Conservation (phyloP, 2,329 filamentous ascomycete genomes). For the Xylaria sp. region DNA sequence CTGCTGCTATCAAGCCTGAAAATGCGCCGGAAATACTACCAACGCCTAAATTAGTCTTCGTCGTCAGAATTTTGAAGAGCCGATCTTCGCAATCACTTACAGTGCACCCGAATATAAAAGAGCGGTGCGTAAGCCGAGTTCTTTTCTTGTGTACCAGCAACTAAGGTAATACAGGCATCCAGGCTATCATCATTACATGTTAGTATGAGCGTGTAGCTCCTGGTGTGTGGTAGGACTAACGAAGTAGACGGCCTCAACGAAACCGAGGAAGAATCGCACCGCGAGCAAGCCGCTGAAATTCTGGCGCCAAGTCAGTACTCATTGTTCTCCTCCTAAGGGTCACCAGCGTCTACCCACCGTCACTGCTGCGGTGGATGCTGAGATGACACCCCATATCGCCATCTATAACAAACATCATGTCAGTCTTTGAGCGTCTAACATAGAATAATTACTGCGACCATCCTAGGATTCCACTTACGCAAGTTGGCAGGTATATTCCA, state of each 20-base stretch:
- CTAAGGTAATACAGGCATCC: conserved; percentile 72
- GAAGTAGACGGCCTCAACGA: conserved; percentile 58
- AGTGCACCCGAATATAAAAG: conserved; percentile 75
- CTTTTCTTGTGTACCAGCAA: conserved; percentile 76
- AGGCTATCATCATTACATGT: conserved; percentile 51
- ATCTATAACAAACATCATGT: conserved; percentile 50
- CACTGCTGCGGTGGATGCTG: conserved; percentile 54
- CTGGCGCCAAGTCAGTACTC: conserved; percentile 27
- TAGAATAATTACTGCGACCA: neutral
- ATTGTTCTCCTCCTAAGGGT: neutral
- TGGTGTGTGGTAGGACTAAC: conserved; percentile 47
- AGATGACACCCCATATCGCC: conserved; percentile 62
- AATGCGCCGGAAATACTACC: conserved; percentile 73
- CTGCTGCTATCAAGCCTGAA: conserved; percentile 71
- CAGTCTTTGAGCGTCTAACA: conserved; percentile 20
- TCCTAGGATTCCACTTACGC: conserved; percentile 50
- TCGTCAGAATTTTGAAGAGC: no score
- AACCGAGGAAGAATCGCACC: conserved; percentile 57
- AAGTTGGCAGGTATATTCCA: conserved; percentile 57
- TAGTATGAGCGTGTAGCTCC: neutral
- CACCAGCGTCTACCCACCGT: conserved; percentile 35
- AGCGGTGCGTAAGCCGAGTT: conserved; percentile 73
- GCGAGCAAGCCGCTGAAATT: conserved; percentile 53
- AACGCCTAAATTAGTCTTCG: neutral
- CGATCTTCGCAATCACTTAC: no score